phyloP scores from a whole-genome alignment of 179 eudicot genomes.

The Beta corolliflora region DNA sequence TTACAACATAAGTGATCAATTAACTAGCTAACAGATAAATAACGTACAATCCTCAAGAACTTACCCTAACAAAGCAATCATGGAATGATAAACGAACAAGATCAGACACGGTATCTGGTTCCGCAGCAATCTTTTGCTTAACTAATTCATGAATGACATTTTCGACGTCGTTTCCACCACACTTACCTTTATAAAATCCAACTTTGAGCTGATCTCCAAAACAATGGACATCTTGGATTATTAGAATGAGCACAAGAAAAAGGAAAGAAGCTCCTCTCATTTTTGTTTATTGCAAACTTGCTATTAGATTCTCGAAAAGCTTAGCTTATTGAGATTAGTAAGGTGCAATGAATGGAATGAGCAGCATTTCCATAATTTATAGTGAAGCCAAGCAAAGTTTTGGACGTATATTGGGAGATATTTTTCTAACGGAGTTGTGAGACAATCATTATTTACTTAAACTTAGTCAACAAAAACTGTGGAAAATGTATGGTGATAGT shows the following conservation, averaged over 20 bases:
- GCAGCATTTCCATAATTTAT: too few relatives aligned
- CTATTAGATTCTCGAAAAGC: too few relatives aligned
- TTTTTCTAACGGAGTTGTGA: too few relatives aligned
- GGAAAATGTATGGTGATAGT: too few relatives aligned
- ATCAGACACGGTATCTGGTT: constrained; percentile 16
- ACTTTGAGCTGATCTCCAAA: neutral
- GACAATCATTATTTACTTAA: too few relatives aligned
- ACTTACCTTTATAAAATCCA: constrained; percentile 16
- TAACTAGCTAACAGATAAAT: too few relatives aligned
- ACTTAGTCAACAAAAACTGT: too few relatives aligned
- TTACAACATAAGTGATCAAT: neutral
- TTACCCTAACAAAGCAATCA: constrained; percentile 22
- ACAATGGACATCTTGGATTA: constrained; percentile 1
- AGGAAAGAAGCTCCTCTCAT: neutral
- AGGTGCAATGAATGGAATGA: too few relatives aligned
- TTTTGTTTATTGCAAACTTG: too few relatives aligned
- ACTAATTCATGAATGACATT: constrained; percentile 2
- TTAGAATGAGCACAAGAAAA: constrained; percentile 5
- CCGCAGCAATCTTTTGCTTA: neutral
- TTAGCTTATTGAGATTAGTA: too few relatives aligned
- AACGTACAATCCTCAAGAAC: neutral
- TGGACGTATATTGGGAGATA: too few relatives aligned
- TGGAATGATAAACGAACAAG: constrained; percentile 21
- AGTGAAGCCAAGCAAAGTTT: too few relatives aligned
- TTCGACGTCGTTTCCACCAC: constrained; percentile 20